phyloP scores from a whole-genome alignment of 306 rosid species.

The Malus asiatica region DNA sequence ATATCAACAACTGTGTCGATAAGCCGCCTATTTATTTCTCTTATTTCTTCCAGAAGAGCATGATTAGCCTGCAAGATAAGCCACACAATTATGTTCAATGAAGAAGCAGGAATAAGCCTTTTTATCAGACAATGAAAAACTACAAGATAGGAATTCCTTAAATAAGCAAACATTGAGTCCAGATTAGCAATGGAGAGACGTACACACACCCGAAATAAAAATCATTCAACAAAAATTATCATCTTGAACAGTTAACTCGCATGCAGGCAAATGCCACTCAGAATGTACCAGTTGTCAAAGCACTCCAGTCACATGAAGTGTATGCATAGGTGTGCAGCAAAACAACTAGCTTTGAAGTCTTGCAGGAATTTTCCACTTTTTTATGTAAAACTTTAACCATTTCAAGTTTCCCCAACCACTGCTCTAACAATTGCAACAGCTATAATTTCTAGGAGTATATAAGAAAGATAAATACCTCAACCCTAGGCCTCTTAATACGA shows the following conservation, averaged over 20 bases:
- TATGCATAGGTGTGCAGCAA: not conserved
- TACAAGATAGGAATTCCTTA: not conserved
- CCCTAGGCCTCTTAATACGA: conserved; percentile 53
- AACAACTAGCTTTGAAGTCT: not conserved
- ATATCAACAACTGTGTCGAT: conserved; percentile 79
- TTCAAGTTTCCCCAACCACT: not conserved
- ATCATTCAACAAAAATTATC: not conserved
- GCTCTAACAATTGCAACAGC: too few relatives aligned
- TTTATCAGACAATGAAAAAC: not conserved
- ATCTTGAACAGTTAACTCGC: not conserved
- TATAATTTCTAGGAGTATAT: not conserved
- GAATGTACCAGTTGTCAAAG: not conserved
- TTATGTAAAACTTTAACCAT: not conserved
- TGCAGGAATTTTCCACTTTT: not conserved
- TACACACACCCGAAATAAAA: not conserved
- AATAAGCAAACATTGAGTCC: not conserved
- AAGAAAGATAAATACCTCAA: conserved; percentile 46
- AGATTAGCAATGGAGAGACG: not conserved
- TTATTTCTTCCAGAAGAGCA: conserved; percentile 79
- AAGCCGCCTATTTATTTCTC: conserved; percentile 68
- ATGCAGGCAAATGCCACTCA: not conserved
- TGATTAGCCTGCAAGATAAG: conserved; percentile 60
- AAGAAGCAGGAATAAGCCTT: not conserved
- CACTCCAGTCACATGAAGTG: not conserved
- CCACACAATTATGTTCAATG: conserved; percentile 1